A percentile compares a stretch with the other conserved stretches of the same genome.
These are phyloP conservation scores for Arabidopsis lyrata DNA, from an alignment of 441 rosid species.

Conservation along the genomic window DNA sequence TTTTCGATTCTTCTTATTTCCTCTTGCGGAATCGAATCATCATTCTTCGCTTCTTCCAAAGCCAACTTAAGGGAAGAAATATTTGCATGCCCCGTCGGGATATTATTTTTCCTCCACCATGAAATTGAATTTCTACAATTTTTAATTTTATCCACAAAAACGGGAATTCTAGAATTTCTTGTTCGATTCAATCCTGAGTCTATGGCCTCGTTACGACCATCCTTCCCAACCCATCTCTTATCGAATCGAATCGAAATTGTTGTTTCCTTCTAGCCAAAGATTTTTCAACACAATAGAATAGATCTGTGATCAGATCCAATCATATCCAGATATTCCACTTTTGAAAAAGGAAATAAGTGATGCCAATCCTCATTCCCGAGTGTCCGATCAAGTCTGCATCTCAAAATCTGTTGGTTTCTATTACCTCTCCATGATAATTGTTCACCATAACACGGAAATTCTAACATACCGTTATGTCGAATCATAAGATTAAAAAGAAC, in stretches of 20 bases:
- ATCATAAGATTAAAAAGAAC: not conserved
- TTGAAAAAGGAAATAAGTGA: not conserved
- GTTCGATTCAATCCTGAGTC: not conserved
- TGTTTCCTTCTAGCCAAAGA: too few relatives aligned
- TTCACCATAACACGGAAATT: not conserved
- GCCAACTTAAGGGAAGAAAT: not conserved
- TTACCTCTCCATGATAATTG: not conserved
- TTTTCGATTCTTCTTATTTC: not conserved
- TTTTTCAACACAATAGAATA: not conserved
- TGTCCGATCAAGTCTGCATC: not conserved
- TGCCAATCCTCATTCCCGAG: not conserved
- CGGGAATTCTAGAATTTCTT: not conserved
- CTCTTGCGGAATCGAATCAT: not conserved
- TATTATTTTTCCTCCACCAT: not conserved
- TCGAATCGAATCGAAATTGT: not conserved
- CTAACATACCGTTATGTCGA: not conserved
- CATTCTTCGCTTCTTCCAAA: not conserved
- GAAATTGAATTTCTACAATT: not conserved
- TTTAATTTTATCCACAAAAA: not conserved
- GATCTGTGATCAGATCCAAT: not conserved
- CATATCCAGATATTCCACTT: not conserved
- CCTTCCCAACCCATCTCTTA: not conserved
- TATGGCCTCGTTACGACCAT: not conserved
- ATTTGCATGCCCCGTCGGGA: rapidly evolving
- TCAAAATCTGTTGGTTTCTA: too few relatives aligned